Evolutionary conservation across 768 basidiomycete genomes (phyloP), one percentile per base, ranked within the genome.

Genomic region (Phylloporus sp.): DNA sequence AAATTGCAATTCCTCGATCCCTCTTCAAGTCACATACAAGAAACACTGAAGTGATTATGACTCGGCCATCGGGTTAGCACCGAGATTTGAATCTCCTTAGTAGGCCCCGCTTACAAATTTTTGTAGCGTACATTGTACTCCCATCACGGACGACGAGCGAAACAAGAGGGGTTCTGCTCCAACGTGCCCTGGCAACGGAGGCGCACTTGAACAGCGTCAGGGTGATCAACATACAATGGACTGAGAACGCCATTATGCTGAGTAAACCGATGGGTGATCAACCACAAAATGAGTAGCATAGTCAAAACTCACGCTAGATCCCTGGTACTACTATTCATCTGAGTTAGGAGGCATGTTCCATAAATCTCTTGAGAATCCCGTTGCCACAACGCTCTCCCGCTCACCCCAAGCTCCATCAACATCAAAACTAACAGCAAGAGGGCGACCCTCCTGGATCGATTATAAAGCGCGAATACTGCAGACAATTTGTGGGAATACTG

Each of bases 121-220:
- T 45, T 1, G 47, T 31, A 28, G 26, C 49, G 45, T 57, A 64
- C 8, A 52, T 49, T 28, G n/a, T 51, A 28, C 51, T 50, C 22
- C 51, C 35, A 28, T 63, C 56, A 28, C 56, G 60, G 42, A 62
- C 34, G 20, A 63, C 38, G 18, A 64, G 57, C 8, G 51, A 59
- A 20, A 62, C 45, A 9, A 63, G 57, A 4, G 63, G 62, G 1
- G 57, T 50, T n/a, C 51, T 61, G 5, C 54, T 53, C 52, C 52
- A 52, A 7, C 59, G 59, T 11, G 52, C 50, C 45, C 48, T 64
- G 29, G 42, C 35, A 29, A 49, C 51, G 5, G 45, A 11, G 18
- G 35, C 40, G 36, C 62, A 64, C 54, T 65, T 63, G 57, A 53
- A 44, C 39, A 50, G 20, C 3, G 59, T 64, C 44, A 63, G 26